Evolutionary conservation across 305 asterid species (phyloP).

Genomic region (Andrographis paniculata): DNA sequence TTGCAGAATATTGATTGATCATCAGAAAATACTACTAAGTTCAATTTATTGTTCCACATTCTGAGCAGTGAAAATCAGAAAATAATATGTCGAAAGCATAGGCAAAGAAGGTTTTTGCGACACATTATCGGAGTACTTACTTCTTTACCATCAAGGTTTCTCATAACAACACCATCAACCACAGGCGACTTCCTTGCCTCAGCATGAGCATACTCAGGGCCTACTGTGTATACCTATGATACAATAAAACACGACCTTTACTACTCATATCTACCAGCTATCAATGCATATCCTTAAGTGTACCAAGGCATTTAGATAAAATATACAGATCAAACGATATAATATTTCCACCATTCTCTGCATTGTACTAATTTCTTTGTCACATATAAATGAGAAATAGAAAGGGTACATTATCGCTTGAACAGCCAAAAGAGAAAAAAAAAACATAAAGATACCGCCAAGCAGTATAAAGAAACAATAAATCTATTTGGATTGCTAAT

Average conservation of each 20-base stretch:
- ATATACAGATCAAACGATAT: no score
- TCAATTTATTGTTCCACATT: conserved; percentile 1
- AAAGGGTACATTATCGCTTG: background rate
- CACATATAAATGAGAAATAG: background rate
- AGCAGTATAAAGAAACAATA: no score
- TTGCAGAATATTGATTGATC: background rate
- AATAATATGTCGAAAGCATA: background rate
- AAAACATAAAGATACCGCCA: no score
- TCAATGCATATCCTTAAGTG: conserved; percentile 5
- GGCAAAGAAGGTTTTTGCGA: no score
- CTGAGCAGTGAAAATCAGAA: conserved; percentile 1
- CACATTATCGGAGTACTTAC: conserved; percentile 33
- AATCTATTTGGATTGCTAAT: no score
- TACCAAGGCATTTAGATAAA: conserved; percentile 6
- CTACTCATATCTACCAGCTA: conserved; percentile 3
- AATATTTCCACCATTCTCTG: background rate
- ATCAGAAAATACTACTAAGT: background rate
- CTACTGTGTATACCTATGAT: conserved; percentile 86
- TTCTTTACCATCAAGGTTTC: conserved; percentile 98
- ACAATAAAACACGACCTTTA: conserved; percentile 10
- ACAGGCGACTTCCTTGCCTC: conserved; percentile 99
- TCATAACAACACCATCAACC: conserved; percentile 99
- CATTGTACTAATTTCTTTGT: background rate
- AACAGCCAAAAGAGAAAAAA: no score
- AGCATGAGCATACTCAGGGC: conserved; percentile 99